Evolutionary conservation across 257 asterid genomes (phyloP), one percentile per base, ranked within the genome.

Genomic region (Haberlea rhodopensis): DNA sequence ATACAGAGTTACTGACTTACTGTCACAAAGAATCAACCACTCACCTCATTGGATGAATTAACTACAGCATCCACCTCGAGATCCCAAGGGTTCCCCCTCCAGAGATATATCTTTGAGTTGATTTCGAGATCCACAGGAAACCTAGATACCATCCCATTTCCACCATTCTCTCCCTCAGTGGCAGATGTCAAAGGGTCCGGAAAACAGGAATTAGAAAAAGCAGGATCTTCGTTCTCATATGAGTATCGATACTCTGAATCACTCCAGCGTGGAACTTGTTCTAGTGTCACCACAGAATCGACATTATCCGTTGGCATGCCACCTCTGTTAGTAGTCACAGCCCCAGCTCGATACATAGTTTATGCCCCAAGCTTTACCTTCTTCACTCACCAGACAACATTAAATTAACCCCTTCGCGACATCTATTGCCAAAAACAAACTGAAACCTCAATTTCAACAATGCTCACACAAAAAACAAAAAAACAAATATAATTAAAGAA

Each of bases 81-180:
- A 84, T 88, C 82, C 97, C 97, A 90, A 8, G 95, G 96, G 71
- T 85, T 76, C 68, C 97, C 97, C 78, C 95, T 86, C 97, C 97
- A 90, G 67, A 88, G 86, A 81, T 88, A 88, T 69, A 90, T 86
- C 84, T 82, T 85, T 0, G 90, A 85, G 80, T 86, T 88, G 54
- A 88, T 76, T 40, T 88, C 96, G 48, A 68, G 89, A 77, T 88
- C 94, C 60, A 88, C 63, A 2, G 96, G 96, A 74, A 90, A 90
- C 82, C 81, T 81, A 59, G 97, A 86, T 22, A 84, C 70, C 69
- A 71, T 62, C 20, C 94, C 88, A 74, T 85, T 81, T 58, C 87
- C 91, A 68, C 80, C 73, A 52, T 71, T 78, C 68, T 85, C 96
- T 59, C 85, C 87, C 59, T 79, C 92, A 11, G 96, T 60, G 26